Conservation (phyloP, 257 asterid species). For the Catharanthus roseus region DNA sequence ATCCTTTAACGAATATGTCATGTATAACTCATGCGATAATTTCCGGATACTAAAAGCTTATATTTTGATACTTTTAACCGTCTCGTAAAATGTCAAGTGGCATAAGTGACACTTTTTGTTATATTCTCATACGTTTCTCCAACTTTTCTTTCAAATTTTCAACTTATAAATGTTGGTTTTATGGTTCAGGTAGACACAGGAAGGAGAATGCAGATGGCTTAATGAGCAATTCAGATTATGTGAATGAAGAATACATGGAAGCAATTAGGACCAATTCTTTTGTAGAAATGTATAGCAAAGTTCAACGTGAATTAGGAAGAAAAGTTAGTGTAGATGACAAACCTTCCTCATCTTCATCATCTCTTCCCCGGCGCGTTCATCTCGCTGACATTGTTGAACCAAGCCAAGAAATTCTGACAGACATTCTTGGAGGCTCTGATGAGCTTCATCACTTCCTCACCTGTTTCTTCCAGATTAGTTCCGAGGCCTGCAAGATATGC, state of each 20-base stretch:
- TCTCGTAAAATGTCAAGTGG: no score
- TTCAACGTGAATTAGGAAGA: slow-evolving; percentile 35
- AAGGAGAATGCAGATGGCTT: slow-evolving; percentile 23
- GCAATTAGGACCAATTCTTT: slow-evolving; percentile 74
- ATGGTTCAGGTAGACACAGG: slow-evolving; percentile 33
- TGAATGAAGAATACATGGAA: slow-evolving; percentile 55
- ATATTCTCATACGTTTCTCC: no score
- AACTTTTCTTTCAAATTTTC: background rate
- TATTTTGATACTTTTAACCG: no score
- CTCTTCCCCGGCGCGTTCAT: slow-evolving; percentile 11
- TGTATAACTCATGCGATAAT: no score
- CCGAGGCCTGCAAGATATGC: slow-evolving; percentile 50
- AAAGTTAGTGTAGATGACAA: slow-evolving; percentile 9
- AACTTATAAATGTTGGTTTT: background rate
- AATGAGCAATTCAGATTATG: slow-evolving; percentile 29
- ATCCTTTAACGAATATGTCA: no score
- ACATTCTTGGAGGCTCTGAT: slow-evolving; percentile 20
- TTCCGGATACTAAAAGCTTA: no score
- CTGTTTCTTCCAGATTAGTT: slow-evolving; percentile 44
- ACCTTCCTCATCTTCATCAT: slow-evolving; percentile 27
- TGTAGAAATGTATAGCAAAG: slow-evolving; percentile 43
- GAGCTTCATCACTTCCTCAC: slow-evolving; percentile 32
- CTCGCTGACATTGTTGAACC: slow-evolving; percentile 33
- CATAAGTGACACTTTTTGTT: no score
- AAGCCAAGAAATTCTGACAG: slow-evolving; percentile 28